These are phyloP conservation scores for Aegilops umbellulata DNA, from an alignment of 176 grass and related monocot species.

Conservation along the genomic window DNA sequence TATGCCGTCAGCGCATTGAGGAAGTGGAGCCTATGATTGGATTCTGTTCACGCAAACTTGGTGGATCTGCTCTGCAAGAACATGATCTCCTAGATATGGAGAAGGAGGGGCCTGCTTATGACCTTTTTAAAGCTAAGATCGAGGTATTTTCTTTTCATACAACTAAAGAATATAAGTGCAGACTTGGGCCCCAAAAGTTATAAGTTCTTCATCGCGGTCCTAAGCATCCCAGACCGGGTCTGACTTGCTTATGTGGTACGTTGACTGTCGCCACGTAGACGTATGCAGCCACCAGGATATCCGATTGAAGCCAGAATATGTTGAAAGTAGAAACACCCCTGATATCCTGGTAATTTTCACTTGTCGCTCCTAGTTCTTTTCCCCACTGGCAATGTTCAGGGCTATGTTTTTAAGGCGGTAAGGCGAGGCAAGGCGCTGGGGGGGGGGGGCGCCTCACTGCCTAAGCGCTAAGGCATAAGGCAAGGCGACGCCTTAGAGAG, in stretches of 20 bases:
- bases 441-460: no score
- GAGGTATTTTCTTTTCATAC: constrained; percentile 52
- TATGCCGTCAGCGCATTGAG: constrained; percentile 88
- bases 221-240: neutral
- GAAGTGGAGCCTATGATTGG: constrained; percentile 97
- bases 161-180: neutral
- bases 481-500: no score
- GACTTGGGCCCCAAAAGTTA: neutral
- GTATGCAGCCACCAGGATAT: neutral
- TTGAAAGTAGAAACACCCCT: neutral
- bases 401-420: no score
- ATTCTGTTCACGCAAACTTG: constrained; percentile 92
- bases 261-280: neutral
- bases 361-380: neutral
- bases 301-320: neutral
- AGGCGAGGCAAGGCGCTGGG: no score
- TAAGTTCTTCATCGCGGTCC: neutral
- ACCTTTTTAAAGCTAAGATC: constrained; percentile 87
- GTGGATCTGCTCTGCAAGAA: constrained; percentile 84
- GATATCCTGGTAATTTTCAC: neutral
- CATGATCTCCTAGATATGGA: constrained; percentile 81
- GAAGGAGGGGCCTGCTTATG: constrained; percentile 87
- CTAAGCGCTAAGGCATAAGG: no score
- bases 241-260: neutral
- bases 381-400: no score